These are phyloP conservation scores for Scheffersomyces illinoinensis DNA, from an alignment of 1,139 yeast species.

Conservation along the genomic window DNA sequence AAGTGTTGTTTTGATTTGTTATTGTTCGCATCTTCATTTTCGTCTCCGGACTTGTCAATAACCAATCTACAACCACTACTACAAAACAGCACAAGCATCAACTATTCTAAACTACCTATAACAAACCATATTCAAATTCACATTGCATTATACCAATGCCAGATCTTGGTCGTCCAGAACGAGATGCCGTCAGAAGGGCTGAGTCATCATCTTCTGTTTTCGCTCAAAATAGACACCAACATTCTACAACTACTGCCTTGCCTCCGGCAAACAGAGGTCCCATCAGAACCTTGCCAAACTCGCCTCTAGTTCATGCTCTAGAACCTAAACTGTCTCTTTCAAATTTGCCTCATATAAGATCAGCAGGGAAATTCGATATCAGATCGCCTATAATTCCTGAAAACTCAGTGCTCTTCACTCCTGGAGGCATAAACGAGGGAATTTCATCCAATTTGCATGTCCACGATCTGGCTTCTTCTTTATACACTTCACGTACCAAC, in stretches of 20 bases:
- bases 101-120: neutral
- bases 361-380: neutral
- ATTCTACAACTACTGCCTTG: neutral
- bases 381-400: neutral
- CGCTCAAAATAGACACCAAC: neutral
- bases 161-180: neutral
- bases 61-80: neutral
- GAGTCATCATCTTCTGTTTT: neutral
- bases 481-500: slow-evolving; percentile 18
- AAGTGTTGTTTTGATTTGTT: neutral
- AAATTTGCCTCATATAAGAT: neutral
- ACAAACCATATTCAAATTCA: neutral
- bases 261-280: neutral
- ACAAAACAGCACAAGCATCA: no score
- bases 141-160: neutral
- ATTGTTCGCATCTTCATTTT: neutral
- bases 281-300: neutral
- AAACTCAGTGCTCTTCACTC: neutral
- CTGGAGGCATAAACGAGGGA: neutral
- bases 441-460: neutral
- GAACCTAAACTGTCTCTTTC: neutral
- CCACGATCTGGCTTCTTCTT: slow-evolving; percentile 2
- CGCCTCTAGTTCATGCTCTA: neutral
- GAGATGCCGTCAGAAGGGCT: neutral
- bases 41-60: neutral